Conservation (phyloP, 768 basidiomycete genomes). For the Kwoniella botswanensis region DNA sequence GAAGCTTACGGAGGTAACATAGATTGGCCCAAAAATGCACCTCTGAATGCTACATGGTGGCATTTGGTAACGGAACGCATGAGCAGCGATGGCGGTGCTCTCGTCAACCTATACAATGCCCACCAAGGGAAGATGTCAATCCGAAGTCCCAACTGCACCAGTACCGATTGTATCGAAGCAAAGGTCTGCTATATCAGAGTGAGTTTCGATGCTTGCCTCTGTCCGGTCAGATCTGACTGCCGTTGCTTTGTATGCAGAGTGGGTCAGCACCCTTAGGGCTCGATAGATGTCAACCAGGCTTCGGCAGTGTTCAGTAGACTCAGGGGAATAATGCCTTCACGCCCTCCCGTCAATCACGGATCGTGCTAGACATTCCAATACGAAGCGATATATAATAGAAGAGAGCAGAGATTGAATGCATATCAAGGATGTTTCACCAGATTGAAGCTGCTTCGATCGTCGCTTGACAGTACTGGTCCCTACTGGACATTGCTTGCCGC, state of each 20-base stretch:
- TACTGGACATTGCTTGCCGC: no score
- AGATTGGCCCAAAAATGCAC: conserved; percentile 68
- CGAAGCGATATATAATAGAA: no score
- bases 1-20: conserved; percentile 69
- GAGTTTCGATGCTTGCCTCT: background rate
- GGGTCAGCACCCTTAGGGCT: conserved; percentile 69
- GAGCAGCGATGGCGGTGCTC: conserved; percentile 59
- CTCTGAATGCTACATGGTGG: conserved; percentile 83
- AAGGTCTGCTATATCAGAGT: conserved; percentile 65
- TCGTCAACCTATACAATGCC: conserved; percentile 67
- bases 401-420: no score
- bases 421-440: no score
- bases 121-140: conserved; percentile 75
- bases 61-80: conserved; percentile 67
- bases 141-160: conserved; percentile 65
- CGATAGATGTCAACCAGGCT: conserved; percentile 68
- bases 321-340: no score
- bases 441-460: no score
- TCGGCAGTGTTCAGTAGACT: conserved; percentile 67
- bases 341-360: no score
- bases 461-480: no score
- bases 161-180: conserved; percentile 65
- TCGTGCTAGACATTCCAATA: no score
- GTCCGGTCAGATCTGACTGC: background rate
- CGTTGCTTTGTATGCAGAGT: conserved; percentile 67